These are phyloP conservation scores for Tritrichomonas musculus DNA, from an alignment of 208 protist genomes.

Conservation along the genomic window DNA sequence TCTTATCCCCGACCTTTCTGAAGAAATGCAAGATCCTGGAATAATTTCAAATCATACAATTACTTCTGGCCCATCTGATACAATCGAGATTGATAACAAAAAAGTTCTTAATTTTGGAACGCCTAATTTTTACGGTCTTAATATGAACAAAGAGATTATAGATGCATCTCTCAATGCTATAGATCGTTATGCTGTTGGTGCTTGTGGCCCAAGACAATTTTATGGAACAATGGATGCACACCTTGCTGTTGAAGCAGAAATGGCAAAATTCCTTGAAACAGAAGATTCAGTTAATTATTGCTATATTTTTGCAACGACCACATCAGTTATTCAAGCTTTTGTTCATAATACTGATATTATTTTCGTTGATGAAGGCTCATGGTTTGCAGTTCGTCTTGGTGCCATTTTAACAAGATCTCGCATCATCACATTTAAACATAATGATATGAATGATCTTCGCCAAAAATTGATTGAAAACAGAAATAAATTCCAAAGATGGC, in stretches of 20 bases:
- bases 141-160: neutral
- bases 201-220: slow-evolving; percentile 48
- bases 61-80: neutral
- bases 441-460: slow-evolving; percentile 76
- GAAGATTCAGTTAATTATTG: slow-evolving; percentile 42
- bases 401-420: slow-evolving; percentile 69
- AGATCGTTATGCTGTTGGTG: slow-evolving; percentile 35
- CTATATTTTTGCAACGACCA: slow-evolving; percentile 34
- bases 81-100: neutral
- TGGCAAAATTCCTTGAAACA: slow-evolving; percentile 27
- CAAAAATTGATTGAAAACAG: slow-evolving; percentile 58
- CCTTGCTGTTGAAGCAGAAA: slow-evolving; percentile 40
- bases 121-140: slow-evolving; percentile 28
- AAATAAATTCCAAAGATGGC: slow-evolving; percentile 60
- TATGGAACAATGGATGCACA: slow-evolving; percentile 45
- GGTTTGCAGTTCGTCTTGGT: slow-evolving; percentile 52
- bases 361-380: slow-evolving; percentile 38
- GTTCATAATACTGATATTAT: slow-evolving; percentile 29
- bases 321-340: slow-evolving; percentile 41
- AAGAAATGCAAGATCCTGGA: neutral
- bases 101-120: neutral
- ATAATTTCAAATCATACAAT: neutral
- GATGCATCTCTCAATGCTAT: neutral
- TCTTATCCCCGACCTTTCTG: neutral
- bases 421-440: slow-evolving; percentile 76